A percentile compares a stretch with the other conserved stretches of the same genome.
Evolutionary conservation across 345 rosid genomes (phyloP).

Genomic region (Hirschfeldia incana): DNA sequence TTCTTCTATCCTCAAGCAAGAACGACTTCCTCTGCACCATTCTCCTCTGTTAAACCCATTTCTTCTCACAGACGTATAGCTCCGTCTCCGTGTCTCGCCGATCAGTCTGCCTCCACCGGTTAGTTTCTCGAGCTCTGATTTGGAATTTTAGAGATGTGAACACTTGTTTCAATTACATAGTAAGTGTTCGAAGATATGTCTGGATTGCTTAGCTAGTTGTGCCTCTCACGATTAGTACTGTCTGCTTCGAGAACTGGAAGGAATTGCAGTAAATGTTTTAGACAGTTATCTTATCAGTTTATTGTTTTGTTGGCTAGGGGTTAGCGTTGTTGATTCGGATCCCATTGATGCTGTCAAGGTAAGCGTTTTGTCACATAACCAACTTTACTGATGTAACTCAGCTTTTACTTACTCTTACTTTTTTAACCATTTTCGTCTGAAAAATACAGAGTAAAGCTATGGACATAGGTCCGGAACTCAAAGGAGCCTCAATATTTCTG

Average conservation of each 20-base stretch:
- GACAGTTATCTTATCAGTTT: background rate
- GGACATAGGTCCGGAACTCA: conserved; percentile 58
- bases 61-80: conserved; percentile 26
- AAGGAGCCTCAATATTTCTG: conserved; percentile 81
- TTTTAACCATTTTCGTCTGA: conserved; percentile 33
- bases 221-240: background rate
- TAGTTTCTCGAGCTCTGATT: conserved; percentile 13
- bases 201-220: background rate
- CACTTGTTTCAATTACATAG: background rate
- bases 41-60: conserved; percentile 7
- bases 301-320: conserved; percentile 19
- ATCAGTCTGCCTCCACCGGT: conserved; percentile 40
- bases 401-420: no score
- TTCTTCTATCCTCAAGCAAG: conserved; percentile 15
- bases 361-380: conserved; percentile 25
- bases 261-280: background rate
- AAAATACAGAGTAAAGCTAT: conserved; percentile 65
- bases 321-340: conserved; percentile 39
- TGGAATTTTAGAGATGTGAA: background rate
- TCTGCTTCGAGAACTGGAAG: background rate
- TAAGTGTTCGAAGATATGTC: conserved; percentile 34
- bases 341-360: conserved; percentile 46
- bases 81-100: conserved; percentile 38
- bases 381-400: background rate
- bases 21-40: background rate